phyloP scores from a whole-genome alignment of 306 rosid genomes.

The Pyrus betulifolia region DNA sequence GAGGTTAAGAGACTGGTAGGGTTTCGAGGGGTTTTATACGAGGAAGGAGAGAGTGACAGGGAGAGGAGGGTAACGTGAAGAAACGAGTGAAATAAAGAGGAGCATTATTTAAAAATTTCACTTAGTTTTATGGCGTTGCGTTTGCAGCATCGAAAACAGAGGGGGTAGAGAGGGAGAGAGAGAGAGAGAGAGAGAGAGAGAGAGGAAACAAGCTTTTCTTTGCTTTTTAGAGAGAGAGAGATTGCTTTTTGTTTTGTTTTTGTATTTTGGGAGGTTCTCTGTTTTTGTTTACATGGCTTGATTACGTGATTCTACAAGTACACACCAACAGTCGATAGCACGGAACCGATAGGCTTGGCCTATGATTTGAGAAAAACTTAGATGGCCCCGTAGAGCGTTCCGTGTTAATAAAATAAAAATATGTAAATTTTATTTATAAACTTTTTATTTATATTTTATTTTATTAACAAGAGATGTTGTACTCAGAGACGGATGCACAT shows the following conservation, averaged over 20 bases:
- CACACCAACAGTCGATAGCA: not conserved
- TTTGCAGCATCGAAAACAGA: slow-evolving; percentile 32
- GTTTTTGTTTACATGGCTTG: not conserved
- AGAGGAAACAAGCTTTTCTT: slow-evolving; percentile 20
- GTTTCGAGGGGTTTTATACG: slow-evolving; percentile 20
- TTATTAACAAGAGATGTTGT: too few relatives aligned
- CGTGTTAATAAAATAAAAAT: too few relatives aligned
- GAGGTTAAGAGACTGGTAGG: not conserved
- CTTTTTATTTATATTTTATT: too few relatives aligned
- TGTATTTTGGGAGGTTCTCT: not conserved
- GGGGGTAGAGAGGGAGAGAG: too few relatives aligned
- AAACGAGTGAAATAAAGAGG: slow-evolving; percentile 23
- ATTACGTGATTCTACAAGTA: not conserved
- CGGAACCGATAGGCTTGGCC: too few relatives aligned
- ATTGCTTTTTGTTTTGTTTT: slow-evolving; percentile 20
- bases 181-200: slow-evolving; percentile 19
- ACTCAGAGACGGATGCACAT: too few relatives aligned
- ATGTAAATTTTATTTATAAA: too few relatives aligned
- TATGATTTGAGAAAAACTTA: too few relatives aligned
- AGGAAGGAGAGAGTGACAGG: not conserved
- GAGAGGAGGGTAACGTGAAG: slow-evolving; percentile 11
- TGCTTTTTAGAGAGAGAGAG: slow-evolving; percentile 18
- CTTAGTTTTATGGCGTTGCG: slow-evolving; percentile 48
- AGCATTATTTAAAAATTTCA: slow-evolving; percentile 16
- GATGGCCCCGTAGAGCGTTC: accelerated